Conservation (phyloP, 2,329 filamentous ascomycete genomes). For the Curvularia eragrostidis region DNA sequence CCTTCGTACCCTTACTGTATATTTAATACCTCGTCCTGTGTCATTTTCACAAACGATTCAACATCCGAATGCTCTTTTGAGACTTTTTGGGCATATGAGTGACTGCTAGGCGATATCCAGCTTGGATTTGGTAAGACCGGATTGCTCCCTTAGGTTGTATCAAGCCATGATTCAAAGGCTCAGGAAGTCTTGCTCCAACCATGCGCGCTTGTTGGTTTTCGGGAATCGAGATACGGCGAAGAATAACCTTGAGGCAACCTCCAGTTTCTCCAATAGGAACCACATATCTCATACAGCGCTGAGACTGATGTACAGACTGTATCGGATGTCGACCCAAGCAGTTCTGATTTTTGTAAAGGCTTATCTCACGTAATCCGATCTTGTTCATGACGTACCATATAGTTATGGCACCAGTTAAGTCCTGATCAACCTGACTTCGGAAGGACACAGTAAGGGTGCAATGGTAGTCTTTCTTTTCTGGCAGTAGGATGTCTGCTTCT, state of each 20-base stretch:
- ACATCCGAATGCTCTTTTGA: not conserved
- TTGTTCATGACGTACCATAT: not conserved
- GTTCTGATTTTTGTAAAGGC: not conserved
- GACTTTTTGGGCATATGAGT: not conserved
- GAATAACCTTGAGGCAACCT: not conserved
- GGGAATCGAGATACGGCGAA: not conserved
- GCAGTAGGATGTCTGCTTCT: not conserved
- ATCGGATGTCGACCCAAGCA: not conserved
- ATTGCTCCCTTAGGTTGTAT: no score
- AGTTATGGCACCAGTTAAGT: not conserved
- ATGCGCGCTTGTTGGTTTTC: rapidly evolving
- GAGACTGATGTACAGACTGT: not conserved
- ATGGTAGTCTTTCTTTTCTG: not conserved
- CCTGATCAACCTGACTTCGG: not conserved
- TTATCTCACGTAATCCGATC: not conserved
- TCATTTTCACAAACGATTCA: not conserved
- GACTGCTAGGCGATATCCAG: not conserved
- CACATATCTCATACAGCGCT: not conserved
- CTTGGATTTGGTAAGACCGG: not conserved
- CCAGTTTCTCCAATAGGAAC: not conserved
- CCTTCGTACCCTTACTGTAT: no score
- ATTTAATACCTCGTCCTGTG: no score
- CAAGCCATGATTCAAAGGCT: no score
- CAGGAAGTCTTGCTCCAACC: not conserved
- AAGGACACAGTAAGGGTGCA: not conserved